These are phyloP conservation scores for Leptographium flavum DNA, from an alignment of 2,329 filamentous ascomycete species.

Conservation along the genomic window DNA sequence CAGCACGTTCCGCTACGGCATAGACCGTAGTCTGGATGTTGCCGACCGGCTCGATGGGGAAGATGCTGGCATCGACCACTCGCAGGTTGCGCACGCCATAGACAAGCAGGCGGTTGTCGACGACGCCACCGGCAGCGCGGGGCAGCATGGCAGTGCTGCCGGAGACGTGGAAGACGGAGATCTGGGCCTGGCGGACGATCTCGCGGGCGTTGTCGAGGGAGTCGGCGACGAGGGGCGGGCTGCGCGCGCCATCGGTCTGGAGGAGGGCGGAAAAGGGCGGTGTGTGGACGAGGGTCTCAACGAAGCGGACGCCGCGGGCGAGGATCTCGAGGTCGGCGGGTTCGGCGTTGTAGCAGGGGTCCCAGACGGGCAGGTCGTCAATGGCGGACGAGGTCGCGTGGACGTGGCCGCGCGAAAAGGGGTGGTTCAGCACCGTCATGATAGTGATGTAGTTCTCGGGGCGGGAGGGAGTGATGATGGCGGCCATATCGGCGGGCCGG, in stretches of 20 bases:
- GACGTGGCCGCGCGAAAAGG: slow-evolving; percentile 39
- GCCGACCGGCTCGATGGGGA: slow-evolving; percentile 6
- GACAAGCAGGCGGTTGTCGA: slow-evolving; percentile 1
- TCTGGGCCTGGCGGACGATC: slow-evolving; percentile 9
- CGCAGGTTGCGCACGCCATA: slow-evolving; percentile 5
- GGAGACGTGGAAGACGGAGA: slow-evolving; percentile 30
- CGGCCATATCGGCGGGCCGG: background rate
- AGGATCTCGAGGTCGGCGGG: slow-evolving; percentile 5
- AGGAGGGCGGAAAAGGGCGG: slow-evolving; percentile 22
- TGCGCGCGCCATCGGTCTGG: slow-evolving; percentile 19
- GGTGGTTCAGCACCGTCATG: slow-evolving; percentile 24
- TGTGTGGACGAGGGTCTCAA: background rate
- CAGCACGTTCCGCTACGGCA: slow-evolving; percentile 8
- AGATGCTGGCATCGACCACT: slow-evolving; percentile 7
- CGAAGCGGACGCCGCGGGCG: slow-evolving; percentile 10
- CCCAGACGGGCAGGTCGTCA: slow-evolving; percentile 25
- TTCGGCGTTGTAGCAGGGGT: slow-evolving; percentile 32
- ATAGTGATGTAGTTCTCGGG: slow-evolving; percentile 32
- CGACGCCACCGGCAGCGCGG: slow-evolving; percentile 3
- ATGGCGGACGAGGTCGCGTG: slow-evolving; percentile 32
- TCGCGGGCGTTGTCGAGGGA: background rate
- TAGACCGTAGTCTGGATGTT: slow-evolving; percentile 9
- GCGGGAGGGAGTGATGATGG: slow-evolving; percentile 9
- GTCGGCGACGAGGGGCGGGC: slow-evolving; percentile 16
- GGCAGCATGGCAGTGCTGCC: slow-evolving; percentile 26